Base-by-base conservation (phyloP, 306 rosid species). In the Prunus persica region DNA sequence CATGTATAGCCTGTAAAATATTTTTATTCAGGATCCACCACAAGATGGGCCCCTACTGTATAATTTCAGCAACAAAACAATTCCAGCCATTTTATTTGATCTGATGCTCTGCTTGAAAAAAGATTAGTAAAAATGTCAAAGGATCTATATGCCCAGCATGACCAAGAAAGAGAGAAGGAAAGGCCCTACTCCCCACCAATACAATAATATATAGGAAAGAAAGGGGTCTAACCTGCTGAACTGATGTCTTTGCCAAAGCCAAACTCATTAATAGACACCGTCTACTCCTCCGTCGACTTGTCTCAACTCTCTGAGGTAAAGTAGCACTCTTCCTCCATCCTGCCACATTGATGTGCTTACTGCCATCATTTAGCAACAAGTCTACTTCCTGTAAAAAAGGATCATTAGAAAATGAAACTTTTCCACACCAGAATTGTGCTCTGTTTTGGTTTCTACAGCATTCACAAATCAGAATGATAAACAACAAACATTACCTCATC, bases 191-290 rank as follows among this genome's bases (percentile, higher is more conserved):
- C 55, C 25, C 24, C 22, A 38, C 65, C 61, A 76, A 22, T 63
- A 65, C 72, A 71, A 11, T 11, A 18, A 71, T 11, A 50, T 13
- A 64, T 7, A 49, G 51, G 27, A 25, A 70, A 22, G 13, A 20
- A 43, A 5, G 69, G 67, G 80, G 73, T 69, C 67, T 76, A 66
- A 94, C 98, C 98, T 87, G 91, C 78, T 89, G 90, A 67, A 86
- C 84, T 78, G 97, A 70, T 72, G 96, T 92, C 91, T 95, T 92
- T 32, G 98, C 98, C 87, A 92, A 85, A 78, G 98, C 97, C 84
- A 95, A 87, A 87, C 98, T 88, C 96, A 95, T 92, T 71, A 95
- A 79, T 41, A 95, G 89, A 81, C 98, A 95, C 55, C 98, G 95
- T 76, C 97, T 90, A 78, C 97, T 95, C 85, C 98, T 92, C 83